Evolutionary conservation across 2,329 filamentous ascomycete genomes (phyloP).

Genomic region (Diaporthe helianthi): DNA sequence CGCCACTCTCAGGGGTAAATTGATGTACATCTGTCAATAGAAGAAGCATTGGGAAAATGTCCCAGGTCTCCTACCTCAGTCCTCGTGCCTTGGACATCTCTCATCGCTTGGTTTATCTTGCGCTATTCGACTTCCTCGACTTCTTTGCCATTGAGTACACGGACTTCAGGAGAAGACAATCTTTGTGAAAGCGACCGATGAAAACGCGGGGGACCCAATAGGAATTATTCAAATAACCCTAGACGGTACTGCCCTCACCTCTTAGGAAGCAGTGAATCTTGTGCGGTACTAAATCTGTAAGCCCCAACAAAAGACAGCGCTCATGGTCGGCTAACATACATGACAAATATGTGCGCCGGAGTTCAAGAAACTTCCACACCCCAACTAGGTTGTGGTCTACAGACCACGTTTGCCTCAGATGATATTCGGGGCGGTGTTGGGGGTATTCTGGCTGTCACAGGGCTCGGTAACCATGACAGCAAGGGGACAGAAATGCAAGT

Average conservation of each 20-base stretch:
- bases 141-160: too few species aligned
- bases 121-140: too few species aligned
- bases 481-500: conserved; percentile 1
- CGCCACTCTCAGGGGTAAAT: background rate
- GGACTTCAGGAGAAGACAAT: too few species aligned
- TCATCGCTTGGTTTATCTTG: too few species aligned
- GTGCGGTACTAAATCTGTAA: background rate
- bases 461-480: background rate
- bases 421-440: background rate
- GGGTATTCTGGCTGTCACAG: background rate
- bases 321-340: background rate
- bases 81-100: too few species aligned
- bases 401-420: background rate
- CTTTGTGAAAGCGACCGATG: background rate
- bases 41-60: background rate
- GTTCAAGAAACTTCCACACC: background rate
- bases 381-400: too few species aligned
- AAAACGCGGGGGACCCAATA: background rate
- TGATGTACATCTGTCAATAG: background rate
- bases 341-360: too few species aligned
- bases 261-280: background rate
- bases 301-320: background rate
- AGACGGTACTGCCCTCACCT: background rate
- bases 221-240: background rate
- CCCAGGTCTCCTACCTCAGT: too few species aligned